Evolutionary conservation across 306 rosid species (phyloP), one percentile per base, ranked within the genome.

Genomic region (Vachellia pachyceras): DNA sequence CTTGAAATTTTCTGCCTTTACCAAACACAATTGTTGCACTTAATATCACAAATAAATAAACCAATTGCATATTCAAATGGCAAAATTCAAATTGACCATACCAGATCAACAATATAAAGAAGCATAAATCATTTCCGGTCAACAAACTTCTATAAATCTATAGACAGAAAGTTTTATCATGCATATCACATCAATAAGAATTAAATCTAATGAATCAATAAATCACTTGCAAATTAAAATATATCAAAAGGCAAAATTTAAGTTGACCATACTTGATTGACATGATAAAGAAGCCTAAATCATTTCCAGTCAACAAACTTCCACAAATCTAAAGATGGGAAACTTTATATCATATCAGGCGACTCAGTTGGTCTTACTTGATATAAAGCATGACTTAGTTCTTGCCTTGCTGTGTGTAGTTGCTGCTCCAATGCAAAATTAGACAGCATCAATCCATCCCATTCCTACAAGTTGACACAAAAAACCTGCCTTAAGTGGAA

Each of bases 401-500:
- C 74, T 69, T 69, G 74, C 74, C 74, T 69, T 22, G 74, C 74
- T 44, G 74, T 69, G 74, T 69, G 74, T 69, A 69, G 23, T 44
- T 69, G 74, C 33, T 69, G 76, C 42, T 72, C 64, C 64, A 49
- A 72, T 50, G 77, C 77, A 72, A 72, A 35, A 50, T 72, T 72
- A 35, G 64, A 72, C 13, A 72, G 35, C 29, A 72, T 72, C 64
- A 49, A 41, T 49, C 46, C 77, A 49, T 72, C 77, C 77, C 77
- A 72, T 50, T 72, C 77, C 64, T 72, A 50, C 39, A 49, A 17
- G 11, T 72, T 14, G 23, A 20, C 45, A 72, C 33, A 72, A 72
- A 15, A 41, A 72, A 50, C n/a, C 18, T 33, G 49, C 5, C 63
- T 35, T 15, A 17, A 72, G 46, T 17, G 18, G 61, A 49, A 49